Evolutionary conservation across 352 stramenopile genomes (phyloP).

Genomic region (Phytopythium boreale): DNA sequence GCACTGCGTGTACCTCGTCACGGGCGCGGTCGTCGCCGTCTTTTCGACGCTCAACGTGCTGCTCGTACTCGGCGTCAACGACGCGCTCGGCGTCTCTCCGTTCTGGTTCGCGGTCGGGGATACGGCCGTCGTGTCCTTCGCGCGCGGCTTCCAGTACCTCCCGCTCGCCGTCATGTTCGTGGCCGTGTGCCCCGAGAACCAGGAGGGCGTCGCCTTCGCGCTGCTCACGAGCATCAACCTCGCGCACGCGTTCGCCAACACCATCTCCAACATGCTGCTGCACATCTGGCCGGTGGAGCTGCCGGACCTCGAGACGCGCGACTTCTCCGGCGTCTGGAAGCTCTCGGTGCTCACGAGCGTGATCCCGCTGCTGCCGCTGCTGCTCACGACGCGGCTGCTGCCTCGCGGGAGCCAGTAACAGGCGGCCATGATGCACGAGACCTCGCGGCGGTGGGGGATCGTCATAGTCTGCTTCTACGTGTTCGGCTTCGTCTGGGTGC

Average conservation of each 20-base stretch:
- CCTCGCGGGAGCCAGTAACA: slow-evolving; percentile 47
- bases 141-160: slow-evolving; percentile 74
- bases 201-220: slow-evolving; percentile 76
- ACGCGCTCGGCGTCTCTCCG: slow-evolving; percentile 46
- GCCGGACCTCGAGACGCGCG: slow-evolving; percentile 42
- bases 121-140: slow-evolving; percentile 61
- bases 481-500: slow-evolving; percentile 65
- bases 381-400: slow-evolving; percentile 43
- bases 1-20: slow-evolving; percentile 66
- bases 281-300: slow-evolving; percentile 72
- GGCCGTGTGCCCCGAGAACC: slow-evolving; percentile 61
- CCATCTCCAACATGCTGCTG: slow-evolving; percentile 77
- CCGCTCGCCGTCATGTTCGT: slow-evolving; percentile 78
- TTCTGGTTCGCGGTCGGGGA: slow-evolving; percentile 84
- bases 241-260: slow-evolving; percentile 61
- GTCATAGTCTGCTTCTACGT: slow-evolving; percentile 42
- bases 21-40: slow-evolving; percentile 43
- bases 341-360: slow-evolving; percentile 62
- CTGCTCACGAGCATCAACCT: slow-evolving; percentile 81
- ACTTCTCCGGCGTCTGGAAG: slow-evolving; percentile 77
- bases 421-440: slow-evolving; percentile 46
- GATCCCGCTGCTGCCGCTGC: slow-evolving; percentile 44
- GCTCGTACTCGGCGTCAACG: slow-evolving; percentile 63
- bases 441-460: slow-evolving; percentile 31
- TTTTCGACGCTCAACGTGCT: slow-evolving; percentile 77